These are phyloP conservation scores for Arachis monticola DNA, from an alignment of 331 rosid genomes.

Conservation along the genomic window DNA sequence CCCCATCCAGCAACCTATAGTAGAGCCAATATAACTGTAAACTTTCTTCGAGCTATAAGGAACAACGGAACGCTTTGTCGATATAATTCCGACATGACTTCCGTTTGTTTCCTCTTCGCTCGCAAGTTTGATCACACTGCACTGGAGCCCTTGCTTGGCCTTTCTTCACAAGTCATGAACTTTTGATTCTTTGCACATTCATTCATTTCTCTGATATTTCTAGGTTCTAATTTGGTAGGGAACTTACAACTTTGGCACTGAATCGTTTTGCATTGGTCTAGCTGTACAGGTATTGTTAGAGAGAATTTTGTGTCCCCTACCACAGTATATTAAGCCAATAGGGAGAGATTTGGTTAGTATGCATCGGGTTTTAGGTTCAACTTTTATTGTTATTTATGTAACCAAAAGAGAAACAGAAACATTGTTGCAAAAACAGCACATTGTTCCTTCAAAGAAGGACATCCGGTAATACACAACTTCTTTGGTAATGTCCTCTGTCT, in stretches of 20 bases:
- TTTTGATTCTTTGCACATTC: conserved; percentile 47
- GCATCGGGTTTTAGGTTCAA: too few relatives aligned
- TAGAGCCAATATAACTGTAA: conserved; percentile 54
- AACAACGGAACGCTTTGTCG: conserved; percentile 64
- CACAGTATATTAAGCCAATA: background rate
- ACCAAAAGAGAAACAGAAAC: too few relatives aligned
- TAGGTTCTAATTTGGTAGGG: conserved; percentile 32
- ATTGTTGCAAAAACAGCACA: conserved; percentile 42
- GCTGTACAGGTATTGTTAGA: conserved; percentile 46
- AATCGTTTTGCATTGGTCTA: conserved; percentile 32
- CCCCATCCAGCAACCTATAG: conserved; percentile 87
- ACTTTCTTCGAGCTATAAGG: conserved; percentile 66
- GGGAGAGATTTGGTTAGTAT: too few relatives aligned
- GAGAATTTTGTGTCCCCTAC: conserved; percentile 41
- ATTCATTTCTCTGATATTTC: conserved; percentile 24
- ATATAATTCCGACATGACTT: conserved; percentile 72
- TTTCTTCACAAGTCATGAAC: conserved; percentile 66
- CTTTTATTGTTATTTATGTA: too few relatives aligned
- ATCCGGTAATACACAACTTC: conserved; percentile 40
- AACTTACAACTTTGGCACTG: background rate
- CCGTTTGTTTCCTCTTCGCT: conserved; percentile 88
- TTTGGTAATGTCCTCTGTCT: background rate
- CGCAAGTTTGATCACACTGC: conserved; percentile 80
- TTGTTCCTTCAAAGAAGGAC: conserved; percentile 40
- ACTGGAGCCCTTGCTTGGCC: conserved; percentile 66